Percentiles rank a stretch among this genome's conserved stretches.
phyloP scores from a whole-genome alignment of 139 green algal genomes.

The Chlamydomonas asymmetrica region DNA sequence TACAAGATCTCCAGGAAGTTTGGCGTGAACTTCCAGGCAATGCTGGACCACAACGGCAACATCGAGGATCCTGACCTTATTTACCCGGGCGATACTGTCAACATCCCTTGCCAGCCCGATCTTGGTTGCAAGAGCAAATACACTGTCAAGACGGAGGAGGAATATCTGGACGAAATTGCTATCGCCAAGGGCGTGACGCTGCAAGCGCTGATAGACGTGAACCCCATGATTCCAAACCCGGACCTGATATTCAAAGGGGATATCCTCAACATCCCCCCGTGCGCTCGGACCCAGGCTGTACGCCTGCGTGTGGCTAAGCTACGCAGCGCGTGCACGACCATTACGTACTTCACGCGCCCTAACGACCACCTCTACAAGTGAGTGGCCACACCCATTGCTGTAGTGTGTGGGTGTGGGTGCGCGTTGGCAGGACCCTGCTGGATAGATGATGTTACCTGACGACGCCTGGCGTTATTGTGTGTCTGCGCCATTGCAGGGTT shows the following conservation, averaged over 20 bases:
- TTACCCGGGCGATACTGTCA: background rate
- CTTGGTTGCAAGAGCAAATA: background rate
- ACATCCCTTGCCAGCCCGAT: constrained; percentile 3
- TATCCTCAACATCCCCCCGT: background rate
- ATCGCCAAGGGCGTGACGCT: background rate
- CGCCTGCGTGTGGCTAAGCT: background rate
- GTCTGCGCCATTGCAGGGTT: too few relatives aligned
- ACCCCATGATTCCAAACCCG: background rate
- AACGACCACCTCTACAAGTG: constrained; percentile 5
- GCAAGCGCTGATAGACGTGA: background rate
- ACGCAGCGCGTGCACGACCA: too few relatives aligned
- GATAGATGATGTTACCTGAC: too few relatives aligned
- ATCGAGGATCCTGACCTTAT: background rate
- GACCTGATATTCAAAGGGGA: background rate
- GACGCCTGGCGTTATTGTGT: too few relatives aligned
- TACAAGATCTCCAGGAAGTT: background rate
- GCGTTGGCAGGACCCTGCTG: too few relatives aligned
- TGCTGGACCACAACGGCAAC: background rate
- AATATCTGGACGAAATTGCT: background rate
- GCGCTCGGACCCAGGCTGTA: background rate
- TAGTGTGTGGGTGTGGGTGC: too few relatives aligned
- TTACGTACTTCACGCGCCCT: background rate
- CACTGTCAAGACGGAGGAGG: too few relatives aligned
- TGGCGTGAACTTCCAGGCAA: background rate
- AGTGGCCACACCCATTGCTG: too few relatives aligned